Percentiles rank a stretch among this genome's conserved stretches.
Conservation (phyloP, 768 basidiomycete species). For the Phanerochaete sordida region DNA sequence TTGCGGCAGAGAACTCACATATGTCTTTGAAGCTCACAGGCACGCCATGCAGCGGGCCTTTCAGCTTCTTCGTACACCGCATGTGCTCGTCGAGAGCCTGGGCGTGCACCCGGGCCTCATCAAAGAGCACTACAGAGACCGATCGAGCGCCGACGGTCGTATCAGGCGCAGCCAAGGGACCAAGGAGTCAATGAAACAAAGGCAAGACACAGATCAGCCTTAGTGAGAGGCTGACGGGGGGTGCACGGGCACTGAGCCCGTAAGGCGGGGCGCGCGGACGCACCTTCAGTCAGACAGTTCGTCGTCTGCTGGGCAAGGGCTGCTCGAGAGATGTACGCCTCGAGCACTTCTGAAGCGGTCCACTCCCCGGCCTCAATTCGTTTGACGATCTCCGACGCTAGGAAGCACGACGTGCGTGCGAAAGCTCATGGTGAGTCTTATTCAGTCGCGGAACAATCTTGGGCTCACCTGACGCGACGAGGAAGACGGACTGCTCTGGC, state of each 20-base stretch:
- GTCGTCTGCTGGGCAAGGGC: slow-evolving; percentile 57
- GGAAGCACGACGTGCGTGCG: neutral
- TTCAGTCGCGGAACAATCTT: neutral
- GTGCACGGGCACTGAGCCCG: neutral
- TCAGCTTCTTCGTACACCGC: slow-evolving; percentile 47
- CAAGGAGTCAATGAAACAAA: neutral
- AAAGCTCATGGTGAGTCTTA: neutral
- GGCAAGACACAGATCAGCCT: neutral
- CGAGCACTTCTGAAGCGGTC: slow-evolving; percentile 46
- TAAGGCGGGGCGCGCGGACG: slow-evolving; percentile 7
- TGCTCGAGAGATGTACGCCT: slow-evolving; percentile 41
- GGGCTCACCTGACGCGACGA: slow-evolving; percentile 5
- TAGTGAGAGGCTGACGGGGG: neutral
- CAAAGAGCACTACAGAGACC: slow-evolving; percentile 58
- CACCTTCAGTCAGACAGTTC: slow-evolving; percentile 82
- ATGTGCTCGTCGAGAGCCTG: slow-evolving; percentile 66
- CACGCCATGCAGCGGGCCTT: slow-evolving; percentile 76
- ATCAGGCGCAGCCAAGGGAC: neutral
- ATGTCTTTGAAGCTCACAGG: slow-evolving; percentile 78
- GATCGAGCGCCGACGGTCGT: neutral
- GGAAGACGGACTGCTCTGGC: neutral
- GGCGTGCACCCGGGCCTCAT: slow-evolving; percentile 60
- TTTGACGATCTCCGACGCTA: slow-evolving; percentile 43
- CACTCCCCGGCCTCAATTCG: slow-evolving; percentile 36
- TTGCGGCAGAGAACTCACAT: slow-evolving; percentile 36